Evolutionary conservation across 2,329 filamentous ascomycete genomes (phyloP).

Genomic region (Chrysoporthe deuterocubensis): DNA sequence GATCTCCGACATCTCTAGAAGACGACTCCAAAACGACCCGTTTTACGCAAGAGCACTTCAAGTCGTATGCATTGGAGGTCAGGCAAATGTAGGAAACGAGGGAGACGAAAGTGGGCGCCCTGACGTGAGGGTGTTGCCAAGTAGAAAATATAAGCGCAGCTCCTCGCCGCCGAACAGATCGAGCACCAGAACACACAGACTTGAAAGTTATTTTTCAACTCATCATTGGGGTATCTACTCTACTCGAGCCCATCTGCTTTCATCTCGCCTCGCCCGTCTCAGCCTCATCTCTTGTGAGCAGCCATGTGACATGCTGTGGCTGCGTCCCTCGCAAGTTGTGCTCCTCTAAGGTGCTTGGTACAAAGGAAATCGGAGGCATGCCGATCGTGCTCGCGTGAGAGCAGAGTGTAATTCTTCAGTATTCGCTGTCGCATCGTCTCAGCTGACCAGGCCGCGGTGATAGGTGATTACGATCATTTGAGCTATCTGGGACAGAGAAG

Average conservation of each 20-base stretch:
- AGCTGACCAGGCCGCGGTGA: background rate
- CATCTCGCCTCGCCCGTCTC: background rate
- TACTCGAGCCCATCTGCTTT: slow-evolving; percentile 35
- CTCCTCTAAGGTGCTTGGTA: slow-evolving; percentile 7
- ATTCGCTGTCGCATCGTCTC: slow-evolving; percentile 3
- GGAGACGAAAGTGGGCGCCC: background rate
- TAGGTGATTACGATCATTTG: background rate
- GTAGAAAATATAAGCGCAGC: background rate
- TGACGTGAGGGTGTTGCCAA: background rate
- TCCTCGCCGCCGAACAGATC: background rate
- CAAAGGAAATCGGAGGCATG: slow-evolving; percentile 1
- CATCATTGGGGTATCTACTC: slow-evolving; percentile 48
- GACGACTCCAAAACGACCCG: too few relatives aligned
- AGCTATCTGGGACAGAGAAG: slow-evolving; percentile 8
- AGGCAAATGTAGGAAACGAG: too few relatives aligned
- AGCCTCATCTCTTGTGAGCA: background rate
- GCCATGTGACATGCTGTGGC: background rate
- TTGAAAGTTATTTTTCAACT: slow-evolving; percentile 2
- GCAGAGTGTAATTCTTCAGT: background rate
- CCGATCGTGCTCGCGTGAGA: background rate
- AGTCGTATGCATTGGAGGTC: too few relatives aligned
- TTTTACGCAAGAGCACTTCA: too few relatives aligned
- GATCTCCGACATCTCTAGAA: too few relatives aligned
- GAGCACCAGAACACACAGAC: background rate
- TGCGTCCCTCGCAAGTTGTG: background rate